Conservation (phyloP, 768 basidiomycete species). For the Porphyrellus cyaneotinctus region DNA sequence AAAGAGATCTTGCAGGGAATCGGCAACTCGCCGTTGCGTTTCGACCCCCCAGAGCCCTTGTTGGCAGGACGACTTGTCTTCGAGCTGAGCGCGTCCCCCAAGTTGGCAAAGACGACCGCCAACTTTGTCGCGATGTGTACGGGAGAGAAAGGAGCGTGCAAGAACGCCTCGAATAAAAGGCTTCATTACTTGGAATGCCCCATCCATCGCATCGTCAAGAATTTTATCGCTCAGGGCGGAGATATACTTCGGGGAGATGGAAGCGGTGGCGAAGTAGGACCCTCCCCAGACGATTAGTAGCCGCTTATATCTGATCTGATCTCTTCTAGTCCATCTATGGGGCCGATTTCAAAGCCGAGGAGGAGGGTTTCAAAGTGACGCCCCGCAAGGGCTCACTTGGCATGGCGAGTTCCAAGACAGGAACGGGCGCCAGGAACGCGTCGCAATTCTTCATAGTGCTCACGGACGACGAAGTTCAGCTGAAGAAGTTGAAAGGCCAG, state of each 20-base stretch:
- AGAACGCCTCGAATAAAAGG: slow-evolving; percentile 43
- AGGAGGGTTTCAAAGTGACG: slow-evolving; percentile 43
- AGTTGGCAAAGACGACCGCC: slow-evolving; percentile 41
- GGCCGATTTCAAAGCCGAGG: slow-evolving; percentile 48
- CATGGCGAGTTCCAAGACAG: slow-evolving; percentile 46
- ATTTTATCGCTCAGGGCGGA: slow-evolving; percentile 51
- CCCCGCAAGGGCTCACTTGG: slow-evolving; percentile 43
- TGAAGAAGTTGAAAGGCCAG: slow-evolving; percentile 47
- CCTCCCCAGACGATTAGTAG: background rate
- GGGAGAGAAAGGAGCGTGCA: slow-evolving; percentile 42
- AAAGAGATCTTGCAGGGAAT: slow-evolving; percentile 43
- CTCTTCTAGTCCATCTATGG: slow-evolving; percentile 41
- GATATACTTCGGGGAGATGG: slow-evolving; percentile 52
- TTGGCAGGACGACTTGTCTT: slow-evolving; percentile 41
- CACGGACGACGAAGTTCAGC: slow-evolving; percentile 36
- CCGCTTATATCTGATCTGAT: slow-evolving; percentile 8
- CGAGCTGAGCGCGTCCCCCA: slow-evolving; percentile 35
- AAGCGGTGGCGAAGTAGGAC: slow-evolving; percentile 48
- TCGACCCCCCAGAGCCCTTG: slow-evolving; percentile 36
- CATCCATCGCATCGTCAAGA: slow-evolving; percentile 45
- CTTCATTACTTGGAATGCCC: slow-evolving; percentile 42
- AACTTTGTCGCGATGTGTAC: slow-evolving; percentile 50
- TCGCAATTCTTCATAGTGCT: slow-evolving; percentile 51
- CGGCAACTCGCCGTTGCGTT: slow-evolving; percentile 34
- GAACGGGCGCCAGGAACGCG: slow-evolving; percentile 43